phyloP scores from a whole-genome alignment of 306 rosid genomes.

The Abrus precatorius region DNA sequence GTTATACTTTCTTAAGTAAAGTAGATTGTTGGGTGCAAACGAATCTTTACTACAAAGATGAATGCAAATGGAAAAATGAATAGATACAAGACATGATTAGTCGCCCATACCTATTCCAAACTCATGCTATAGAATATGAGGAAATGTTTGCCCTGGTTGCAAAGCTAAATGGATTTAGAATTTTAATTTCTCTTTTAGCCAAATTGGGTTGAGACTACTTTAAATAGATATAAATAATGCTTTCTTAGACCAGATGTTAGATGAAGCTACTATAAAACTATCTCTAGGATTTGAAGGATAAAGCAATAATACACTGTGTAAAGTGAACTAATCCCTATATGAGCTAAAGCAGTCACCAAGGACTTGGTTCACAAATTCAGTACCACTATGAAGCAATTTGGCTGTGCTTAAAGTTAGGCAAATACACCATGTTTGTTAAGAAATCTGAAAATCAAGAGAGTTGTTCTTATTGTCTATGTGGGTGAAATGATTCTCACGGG shows the following conservation, averaged over 20 bases:
- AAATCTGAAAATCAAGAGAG: not conserved
- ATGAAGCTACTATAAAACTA: not conserved
- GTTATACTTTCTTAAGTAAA: not conserved
- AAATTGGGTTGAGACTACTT: not conserved
- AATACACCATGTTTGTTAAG: not conserved
- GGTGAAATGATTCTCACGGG: not conserved
- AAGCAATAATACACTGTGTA: not conserved
- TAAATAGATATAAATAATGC: not conserved
- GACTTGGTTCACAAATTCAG: not conserved
- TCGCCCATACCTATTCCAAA: not conserved
- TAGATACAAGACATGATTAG: not conserved
- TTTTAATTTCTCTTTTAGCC: not conserved
- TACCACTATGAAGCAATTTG: not conserved
- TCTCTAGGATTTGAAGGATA: not conserved
- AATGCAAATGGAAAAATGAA: not conserved
- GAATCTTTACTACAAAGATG: not conserved
- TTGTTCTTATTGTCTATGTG: not conserved
- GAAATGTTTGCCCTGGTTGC: not conserved
- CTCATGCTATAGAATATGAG: not conserved
- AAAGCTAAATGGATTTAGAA: not conserved
- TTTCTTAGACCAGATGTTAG: not conserved
- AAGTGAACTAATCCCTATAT: not conserved
- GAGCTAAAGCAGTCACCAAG: not conserved
- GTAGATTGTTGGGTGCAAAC: not conserved
- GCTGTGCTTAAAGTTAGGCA: not conserved